Evolutionary conservation across 2,329 filamentous ascomycete species (phyloP), one percentile per base, ranked within the genome.

Genomic region (Aspergillus aculeatus): DNA sequence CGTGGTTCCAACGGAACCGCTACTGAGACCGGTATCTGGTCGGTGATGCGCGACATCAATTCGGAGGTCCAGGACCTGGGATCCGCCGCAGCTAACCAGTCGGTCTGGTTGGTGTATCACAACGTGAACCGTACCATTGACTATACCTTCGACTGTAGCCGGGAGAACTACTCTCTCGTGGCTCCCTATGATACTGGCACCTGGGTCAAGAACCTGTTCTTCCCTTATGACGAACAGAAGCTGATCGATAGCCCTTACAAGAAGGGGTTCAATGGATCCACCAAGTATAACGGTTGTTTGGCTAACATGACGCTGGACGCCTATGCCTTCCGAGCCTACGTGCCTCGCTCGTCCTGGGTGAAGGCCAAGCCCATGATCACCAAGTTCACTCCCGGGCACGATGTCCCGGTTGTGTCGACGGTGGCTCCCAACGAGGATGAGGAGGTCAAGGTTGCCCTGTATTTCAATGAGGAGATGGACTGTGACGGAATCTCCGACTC

Each of bases 161-260:
- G 78, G 21, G 70, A 71, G 19, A 66, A 72, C 14, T 70, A 71
- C 3, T 82, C 82, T 2, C 77, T 88, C 24, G 73, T 87, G 35
- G 74, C 85, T 5, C 83, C 86, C 0, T 89, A 84, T 58, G 74
- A 78, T 12, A 67, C 71, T 3, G 81, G 79, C n/a, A 82, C 79
- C 3, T 82, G 77, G 1, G 85, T 89, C 62, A 84, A 83, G 69
- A 87, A 87, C 64, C 68, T 89, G 16, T 86, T 89, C 69, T 83
- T 82, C 66, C 84, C 85, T 1, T 85, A 83, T 64, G 83, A 86
- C 26, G 79, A 84, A 60, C 74, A 82, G 58, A 80, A 71, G 0
- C 74, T 88, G 21, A 75, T 77, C 50, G 67, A 69, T 0, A 82
- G 83, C 1, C 68, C 75, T 2, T 68, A 75, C 3, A 74, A 74